Conservation (phyloP, 768 basidiomycete genomes). For the Termitomyces sp. region DNA sequence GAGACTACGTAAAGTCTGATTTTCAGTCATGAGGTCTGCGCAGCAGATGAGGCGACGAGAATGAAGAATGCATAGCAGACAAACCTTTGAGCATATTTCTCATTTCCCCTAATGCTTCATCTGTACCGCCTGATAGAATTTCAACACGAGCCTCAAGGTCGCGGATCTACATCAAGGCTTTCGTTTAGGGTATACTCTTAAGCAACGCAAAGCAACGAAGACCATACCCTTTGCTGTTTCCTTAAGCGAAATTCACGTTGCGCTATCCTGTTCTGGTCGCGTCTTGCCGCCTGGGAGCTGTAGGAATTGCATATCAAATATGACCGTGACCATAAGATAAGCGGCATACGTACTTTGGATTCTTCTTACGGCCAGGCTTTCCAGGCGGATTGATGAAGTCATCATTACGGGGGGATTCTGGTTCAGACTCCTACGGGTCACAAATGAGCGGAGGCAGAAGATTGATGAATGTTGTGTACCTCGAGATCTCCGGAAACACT, state of each 20-base stretch:
- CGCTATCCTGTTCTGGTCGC: conserved; percentile 89
- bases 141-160: conserved; percentile 96
- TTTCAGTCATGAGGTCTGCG: conserved; percentile 83
- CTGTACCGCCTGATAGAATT: conserved; percentile 86
- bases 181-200: neutral
- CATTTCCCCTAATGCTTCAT: conserved; percentile 82
- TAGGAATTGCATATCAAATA: conserved; percentile 7
- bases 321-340: neutral
- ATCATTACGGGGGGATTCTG: conserved; percentile 41
- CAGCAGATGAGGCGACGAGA: neutral
- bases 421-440: conserved; percentile 54
- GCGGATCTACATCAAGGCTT: conserved; percentile 59
- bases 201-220: neutral
- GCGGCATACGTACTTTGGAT: conserved; percentile 72
- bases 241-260: conserved; percentile 89
- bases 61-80: conserved; percentile 10
- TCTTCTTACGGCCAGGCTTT: conserved; percentile 83
- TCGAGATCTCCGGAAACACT: conserved; percentile 63
- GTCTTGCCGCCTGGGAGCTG: conserved; percentile 82
- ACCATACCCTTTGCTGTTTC: conserved; percentile 77
- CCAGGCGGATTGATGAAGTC: conserved; percentile 36
- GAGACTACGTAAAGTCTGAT: conserved; percentile 75
- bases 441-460: neutral
- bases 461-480: conserved; percentile 20
- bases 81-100: conserved; percentile 74